Conservation (phyloP, 257 asterid genomes). For the Lithospermum erythrorhizon region DNA sequence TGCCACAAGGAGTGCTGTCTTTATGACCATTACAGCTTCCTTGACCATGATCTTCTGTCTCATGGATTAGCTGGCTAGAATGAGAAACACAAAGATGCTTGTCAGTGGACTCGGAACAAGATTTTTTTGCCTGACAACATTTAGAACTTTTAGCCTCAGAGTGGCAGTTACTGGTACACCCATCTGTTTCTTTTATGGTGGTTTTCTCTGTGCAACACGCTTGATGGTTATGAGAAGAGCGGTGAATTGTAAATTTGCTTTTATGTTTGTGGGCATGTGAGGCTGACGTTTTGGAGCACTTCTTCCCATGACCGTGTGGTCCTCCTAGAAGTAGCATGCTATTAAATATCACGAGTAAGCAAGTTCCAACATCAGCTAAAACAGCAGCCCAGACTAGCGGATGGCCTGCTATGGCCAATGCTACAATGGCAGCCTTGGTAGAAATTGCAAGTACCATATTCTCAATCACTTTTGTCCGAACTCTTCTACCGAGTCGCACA, state of each 20-base stretch:
- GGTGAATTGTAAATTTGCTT: neutral
- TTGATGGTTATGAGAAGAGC: conserved; percentile 8
- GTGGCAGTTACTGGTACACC: neutral
- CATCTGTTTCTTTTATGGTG: neutral
- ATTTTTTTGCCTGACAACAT: conserved; percentile 8
- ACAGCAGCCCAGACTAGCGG: conserved; percentile 93
- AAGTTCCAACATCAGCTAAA: conserved; percentile 63
- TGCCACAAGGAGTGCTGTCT: neutral
- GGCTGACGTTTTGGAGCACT: conserved; percentile 8
- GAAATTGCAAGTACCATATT: conserved; percentile 42
- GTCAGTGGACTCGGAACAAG: conserved; percentile 10
- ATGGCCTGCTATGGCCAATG: conserved; percentile 67
- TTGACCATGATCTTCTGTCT: conserved; percentile 9
- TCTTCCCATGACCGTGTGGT: conserved; percentile 3
- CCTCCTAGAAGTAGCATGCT: conserved; percentile 60
- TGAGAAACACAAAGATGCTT: conserved; percentile 9
- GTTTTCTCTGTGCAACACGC: conserved; percentile 17
- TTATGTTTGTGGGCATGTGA: conserved; percentile 9
- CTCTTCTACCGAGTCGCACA: conserved; percentile 35
- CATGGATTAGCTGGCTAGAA: conserved; percentile 3
- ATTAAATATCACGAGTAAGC: conserved; percentile 70
- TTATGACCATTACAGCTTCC: neutral
- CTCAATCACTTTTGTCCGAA: conserved; percentile 43
- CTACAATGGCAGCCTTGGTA: conserved; percentile 55
- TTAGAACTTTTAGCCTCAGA: conserved; percentile 2